These are phyloP conservation scores for Mucor indicus DNA, from an alignment of 371 early-diverging fungal species.

Conservation along the genomic window DNA sequence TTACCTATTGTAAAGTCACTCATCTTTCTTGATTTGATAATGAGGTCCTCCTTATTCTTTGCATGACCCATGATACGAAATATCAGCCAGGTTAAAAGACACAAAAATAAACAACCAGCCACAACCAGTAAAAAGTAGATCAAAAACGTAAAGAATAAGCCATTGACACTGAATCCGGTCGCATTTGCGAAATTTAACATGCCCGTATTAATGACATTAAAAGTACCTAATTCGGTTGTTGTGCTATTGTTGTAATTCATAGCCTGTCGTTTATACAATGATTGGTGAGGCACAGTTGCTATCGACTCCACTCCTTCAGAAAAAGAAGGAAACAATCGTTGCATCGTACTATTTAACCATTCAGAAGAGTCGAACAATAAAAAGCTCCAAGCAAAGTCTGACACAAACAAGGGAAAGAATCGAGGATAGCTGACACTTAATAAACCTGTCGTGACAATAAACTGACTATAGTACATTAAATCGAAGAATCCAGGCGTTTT, in stretches of 20 bases:
- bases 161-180: constrained; percentile 38
- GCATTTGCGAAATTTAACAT: constrained; percentile 24
- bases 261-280: constrained; percentile 17
- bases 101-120: constrained; percentile 19
- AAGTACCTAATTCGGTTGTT: background rate
- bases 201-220: constrained; percentile 33
- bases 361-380: constrained; percentile 24
- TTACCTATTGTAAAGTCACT: constrained; percentile 29
- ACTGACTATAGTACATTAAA: constrained; percentile 52
- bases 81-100: constrained; percentile 11
- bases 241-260: too few species aligned
- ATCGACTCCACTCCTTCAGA: background rate
- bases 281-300: constrained; percentile 6
- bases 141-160: constrained; percentile 38
- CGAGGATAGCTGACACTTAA: constrained; percentile 51
- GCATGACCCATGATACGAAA: constrained; percentile 1
- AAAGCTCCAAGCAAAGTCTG: constrained; percentile 58
- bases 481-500: constrained; percentile 59
- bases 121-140: constrained; percentile 26
- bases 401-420: constrained; percentile 50
- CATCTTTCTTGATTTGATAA: constrained; percentile 4
- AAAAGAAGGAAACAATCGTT: background rate
- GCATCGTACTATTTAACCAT: constrained; percentile 13
- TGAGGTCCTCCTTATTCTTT: background rate
- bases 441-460: constrained; percentile 47